Percentiles rank a stretch among this genome's conserved stretches.
Evolutionary conservation across 2,329 filamentous ascomycete species (phyloP).

Genomic region (Scedosporium apiospermum): DNA sequence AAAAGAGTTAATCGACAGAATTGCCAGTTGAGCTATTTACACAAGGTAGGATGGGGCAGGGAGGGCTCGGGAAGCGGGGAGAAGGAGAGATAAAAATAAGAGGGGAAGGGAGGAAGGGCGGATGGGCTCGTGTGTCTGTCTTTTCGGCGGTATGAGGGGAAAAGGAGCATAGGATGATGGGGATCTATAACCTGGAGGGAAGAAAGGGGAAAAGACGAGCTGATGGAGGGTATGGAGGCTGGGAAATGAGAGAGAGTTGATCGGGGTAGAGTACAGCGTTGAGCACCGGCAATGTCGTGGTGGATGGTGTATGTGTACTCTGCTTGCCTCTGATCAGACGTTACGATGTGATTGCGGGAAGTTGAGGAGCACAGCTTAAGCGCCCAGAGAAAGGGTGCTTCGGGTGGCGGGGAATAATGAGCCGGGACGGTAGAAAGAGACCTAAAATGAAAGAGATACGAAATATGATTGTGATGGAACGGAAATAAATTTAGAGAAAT

Average conservation of each 20-base stretch:
- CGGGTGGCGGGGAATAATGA: neutral
- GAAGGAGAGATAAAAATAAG: neutral
- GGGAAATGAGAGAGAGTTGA: neutral
- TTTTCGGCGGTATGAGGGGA: neutral
- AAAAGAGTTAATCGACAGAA: neutral
- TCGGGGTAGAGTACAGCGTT: neutral
- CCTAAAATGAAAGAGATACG: too few species aligned
- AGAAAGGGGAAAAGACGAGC: neutral
- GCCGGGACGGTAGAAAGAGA: neutral
- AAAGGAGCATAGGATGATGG: neutral
- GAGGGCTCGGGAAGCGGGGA: neutral
- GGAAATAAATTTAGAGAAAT: neutral
- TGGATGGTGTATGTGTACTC: neutral
- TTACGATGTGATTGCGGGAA: neutral
- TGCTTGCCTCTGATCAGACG: neutral
- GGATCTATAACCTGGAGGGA: neutral
- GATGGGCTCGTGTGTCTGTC: neutral
- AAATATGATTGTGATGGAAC: neutral
- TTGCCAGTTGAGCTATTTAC: neutral
- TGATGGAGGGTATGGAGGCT: slow-evolving; percentile 1
- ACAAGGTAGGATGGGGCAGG: neutral
- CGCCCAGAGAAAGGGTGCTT: neutral
- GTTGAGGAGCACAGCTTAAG: neutral
- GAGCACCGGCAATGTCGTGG: neutral
- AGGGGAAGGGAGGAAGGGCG: neutral